A percentile compares a stretch with the other conserved stretches of the same genome.
phyloP scores from a whole-genome alignment of 2,329 filamentous ascomycete genomes.

The Raffaelea ambrosiae region DNA sequence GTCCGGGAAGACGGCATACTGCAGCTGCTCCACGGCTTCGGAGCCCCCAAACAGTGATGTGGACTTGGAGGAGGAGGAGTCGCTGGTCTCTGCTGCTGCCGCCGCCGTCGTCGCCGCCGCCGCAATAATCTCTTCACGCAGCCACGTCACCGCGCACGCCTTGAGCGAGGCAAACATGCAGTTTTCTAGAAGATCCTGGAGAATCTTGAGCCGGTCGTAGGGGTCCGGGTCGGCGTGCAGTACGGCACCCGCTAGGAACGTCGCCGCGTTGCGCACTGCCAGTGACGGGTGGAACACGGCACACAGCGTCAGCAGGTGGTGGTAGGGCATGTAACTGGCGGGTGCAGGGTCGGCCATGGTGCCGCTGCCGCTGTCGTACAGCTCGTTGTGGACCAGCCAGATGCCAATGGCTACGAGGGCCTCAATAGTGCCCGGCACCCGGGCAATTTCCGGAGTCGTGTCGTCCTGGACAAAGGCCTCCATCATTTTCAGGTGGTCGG shows the following conservation, averaged over 20 bases:
- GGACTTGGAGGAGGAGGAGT: conserved; percentile 9
- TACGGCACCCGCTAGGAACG: conserved; percentile 41
- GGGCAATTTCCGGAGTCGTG: conserved; percentile 37
- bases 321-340: conserved; percentile 45
- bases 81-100: neutral
- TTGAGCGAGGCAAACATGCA: conserved; percentile 56
- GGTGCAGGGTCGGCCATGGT: conserved; percentile 22
- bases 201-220: conserved; percentile 48
- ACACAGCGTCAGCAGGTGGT: conserved; percentile 49
- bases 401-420: conserved; percentile 51
- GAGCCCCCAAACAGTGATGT: conserved; percentile 36
- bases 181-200: conserved; percentile 57
- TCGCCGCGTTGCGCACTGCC: conserved; percentile 46
- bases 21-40: conserved; percentile 50
- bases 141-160: conserved; percentile 54
- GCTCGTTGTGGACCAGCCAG: conserved; percentile 43
- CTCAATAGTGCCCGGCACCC: conserved; percentile 48
- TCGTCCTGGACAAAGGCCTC: conserved; percentile 44
- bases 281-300: conserved; percentile 49
- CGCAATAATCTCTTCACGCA: conserved; percentile 52
- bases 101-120: conserved; percentile 15
- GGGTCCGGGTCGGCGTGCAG: conserved; percentile 53
- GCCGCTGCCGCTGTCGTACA: neutral
- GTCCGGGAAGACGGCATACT: conserved; percentile 53
- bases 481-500: conserved; percentile 48